These are phyloP conservation scores for Lithohypha guttulata DNA, from an alignment of 2,329 filamentous ascomycete species.

Conservation along the genomic window DNA sequence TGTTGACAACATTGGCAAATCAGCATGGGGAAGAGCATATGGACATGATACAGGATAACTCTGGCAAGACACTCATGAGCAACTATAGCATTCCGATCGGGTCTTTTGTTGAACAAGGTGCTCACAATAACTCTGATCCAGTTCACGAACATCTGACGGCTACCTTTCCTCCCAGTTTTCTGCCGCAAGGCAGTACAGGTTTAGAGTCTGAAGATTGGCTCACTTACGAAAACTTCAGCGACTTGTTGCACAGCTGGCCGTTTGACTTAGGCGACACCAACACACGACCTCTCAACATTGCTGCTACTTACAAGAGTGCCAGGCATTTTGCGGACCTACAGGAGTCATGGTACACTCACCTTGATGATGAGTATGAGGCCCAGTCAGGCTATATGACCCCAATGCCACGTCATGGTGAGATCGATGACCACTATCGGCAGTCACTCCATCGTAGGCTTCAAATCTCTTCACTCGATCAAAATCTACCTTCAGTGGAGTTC, in stretches of 20 bases:
- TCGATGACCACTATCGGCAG: slow-evolving; percentile 18
- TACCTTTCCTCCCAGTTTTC: background rate
- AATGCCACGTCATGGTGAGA: slow-evolving; percentile 14
- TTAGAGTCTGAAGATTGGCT: background rate
- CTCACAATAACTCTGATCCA: background rate
- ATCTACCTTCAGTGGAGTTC: slow-evolving; percentile 17
- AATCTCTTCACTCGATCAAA: slow-evolving; percentile 15
- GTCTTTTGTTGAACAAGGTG: background rate
- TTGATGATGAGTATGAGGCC: slow-evolving; percentile 10
- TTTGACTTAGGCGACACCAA: slow-evolving; percentile 11
- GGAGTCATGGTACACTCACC: slow-evolving; percentile 14
- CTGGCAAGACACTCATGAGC: slow-evolving; percentile 2
- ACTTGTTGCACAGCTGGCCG: slow-evolving; percentile 14
- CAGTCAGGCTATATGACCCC: slow-evolving; percentile 14
- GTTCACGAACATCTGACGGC: background rate
- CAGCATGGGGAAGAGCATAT: no score
- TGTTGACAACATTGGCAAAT: background rate
- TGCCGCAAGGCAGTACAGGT: background rate
- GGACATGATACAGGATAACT: background rate
- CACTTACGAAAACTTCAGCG: background rate
- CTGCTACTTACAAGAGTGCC: slow-evolving; percentile 5
- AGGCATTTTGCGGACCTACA: slow-evolving; percentile 12
- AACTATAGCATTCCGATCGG: background rate
- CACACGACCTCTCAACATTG: background rate
- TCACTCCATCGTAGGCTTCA: slow-evolving; percentile 16